Evolutionary conservation across 1,139 yeast species (phyloP).

Genomic region (Geotrichum carabidarum): DNA sequence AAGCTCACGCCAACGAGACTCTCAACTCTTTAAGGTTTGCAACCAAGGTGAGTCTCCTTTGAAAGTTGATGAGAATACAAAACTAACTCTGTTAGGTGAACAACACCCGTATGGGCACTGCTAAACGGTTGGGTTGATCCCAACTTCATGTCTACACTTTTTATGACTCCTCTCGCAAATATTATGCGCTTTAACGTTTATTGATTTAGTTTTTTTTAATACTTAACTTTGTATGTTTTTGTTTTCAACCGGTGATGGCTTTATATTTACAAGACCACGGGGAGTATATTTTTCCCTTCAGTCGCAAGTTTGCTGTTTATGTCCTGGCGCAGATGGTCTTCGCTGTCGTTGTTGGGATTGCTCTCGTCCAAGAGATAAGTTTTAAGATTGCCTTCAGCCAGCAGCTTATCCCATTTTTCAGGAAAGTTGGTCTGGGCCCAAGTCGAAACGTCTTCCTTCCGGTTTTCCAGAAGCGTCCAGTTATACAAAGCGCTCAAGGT

Average conservation of each 20-base stretch:
- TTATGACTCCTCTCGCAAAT: neutral
- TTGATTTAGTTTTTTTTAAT: neutral
- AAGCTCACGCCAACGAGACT: slow-evolving; percentile 64
- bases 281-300: slow-evolving; percentile 9
- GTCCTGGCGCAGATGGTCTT: slow-evolving; percentile 25
- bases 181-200: neutral
- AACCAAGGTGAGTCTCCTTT: slow-evolving; percentile 47
- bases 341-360: slow-evolving; percentile 31
- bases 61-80: neutral
- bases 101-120: slow-evolving; percentile 33
- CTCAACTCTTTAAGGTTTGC: slow-evolving; percentile 86
- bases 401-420: slow-evolving; percentile 46
- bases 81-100: slow-evolving; percentile 23
- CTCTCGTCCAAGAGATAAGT: slow-evolving; percentile 30
- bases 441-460: slow-evolving; percentile 45
- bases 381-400: slow-evolving; percentile 41
- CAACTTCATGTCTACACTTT: neutral
- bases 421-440: slow-evolving; percentile 52
- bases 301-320: slow-evolving; percentile 11
- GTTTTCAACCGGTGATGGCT: neutral
- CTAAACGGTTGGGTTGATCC: slow-evolving; percentile 16
- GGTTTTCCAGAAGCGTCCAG: slow-evolving; percentile 50
- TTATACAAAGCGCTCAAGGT: slow-evolving; percentile 55
- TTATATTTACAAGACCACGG: slow-evolving; percentile 5
- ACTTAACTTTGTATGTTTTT: neutral